Evolutionary conservation across 805 yeast species (phyloP), one percentile per base, ranked within the genome.

Genomic region (Zygosaccharomyces bisporus): DNA sequence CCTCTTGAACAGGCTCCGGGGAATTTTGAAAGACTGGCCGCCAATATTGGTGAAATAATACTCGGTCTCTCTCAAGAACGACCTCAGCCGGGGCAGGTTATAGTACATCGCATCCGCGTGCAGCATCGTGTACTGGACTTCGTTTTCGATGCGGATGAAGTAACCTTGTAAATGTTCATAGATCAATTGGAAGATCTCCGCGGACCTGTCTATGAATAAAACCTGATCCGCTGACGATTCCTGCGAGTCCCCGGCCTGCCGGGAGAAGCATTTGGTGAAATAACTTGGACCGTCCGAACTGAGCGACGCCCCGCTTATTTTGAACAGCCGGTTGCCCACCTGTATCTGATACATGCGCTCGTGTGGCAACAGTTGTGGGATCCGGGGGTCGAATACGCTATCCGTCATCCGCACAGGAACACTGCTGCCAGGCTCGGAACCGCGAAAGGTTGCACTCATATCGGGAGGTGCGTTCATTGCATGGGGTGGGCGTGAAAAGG

Each of bases 211-310:
- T 43, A 89, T 78, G 54, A 78, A 79, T 7, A 86, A 61, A 0
- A 74, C 65, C 31, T 68, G 70, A 6, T 58, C 58, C 13, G 63
- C 55, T 21, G 25, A 21, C 41, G 53, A 41, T 3, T 38, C 20
- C 34, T 38, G 18, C 31, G 27, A 16, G 8, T 17, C 39, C 34
- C 10, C 33, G 33, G 14, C 16, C n/a, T 18, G 35, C n/a, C 21
- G 56, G 4, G 56, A 53, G 60, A 89, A 89, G 66, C 71, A 86
- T 20, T 74, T 70, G 2, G 96, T 87, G 69, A 89, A 90, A 60
- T 85, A 88, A 4, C 95, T 86, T 0, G 97, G 97, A 0, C 83
- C 82, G 65, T 89, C 96, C 2, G 85, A 84, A 19, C 88, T 83
- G 30, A 89, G 65, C 2, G 95, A 86, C 0, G 93, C 90, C 1